These are phyloP conservation scores for Diospyros kaki DNA, from an alignment of 148 eudicot species.

Conservation along the genomic window DNA sequence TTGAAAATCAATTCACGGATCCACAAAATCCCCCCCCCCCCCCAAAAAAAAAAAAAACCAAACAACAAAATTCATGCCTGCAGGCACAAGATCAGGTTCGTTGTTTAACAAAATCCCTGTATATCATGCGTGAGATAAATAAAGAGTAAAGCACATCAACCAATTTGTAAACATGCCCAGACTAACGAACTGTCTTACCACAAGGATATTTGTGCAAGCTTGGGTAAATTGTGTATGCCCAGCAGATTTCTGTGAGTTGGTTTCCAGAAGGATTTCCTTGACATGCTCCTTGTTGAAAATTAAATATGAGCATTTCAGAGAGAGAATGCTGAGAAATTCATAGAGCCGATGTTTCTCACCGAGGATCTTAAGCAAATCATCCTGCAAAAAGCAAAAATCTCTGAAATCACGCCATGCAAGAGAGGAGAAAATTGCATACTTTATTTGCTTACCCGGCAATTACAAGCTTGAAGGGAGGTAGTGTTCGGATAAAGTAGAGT, in stretches of 20 bases:
- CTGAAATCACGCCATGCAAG: not conserved
- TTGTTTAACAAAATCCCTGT: constrained; percentile 5
- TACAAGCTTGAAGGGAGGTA: constrained; percentile 50
- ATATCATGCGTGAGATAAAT: not conserved
- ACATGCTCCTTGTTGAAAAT: constrained; percentile 92
- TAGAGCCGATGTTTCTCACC: constrained; percentile 74
- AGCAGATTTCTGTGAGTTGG: constrained; percentile 54
- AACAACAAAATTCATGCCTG: not conserved
- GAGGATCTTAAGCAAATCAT: constrained; percentile 71
- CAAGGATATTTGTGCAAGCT: constrained; percentile 90
- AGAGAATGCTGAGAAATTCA: constrained; percentile 73
- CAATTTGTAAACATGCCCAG: not conserved
- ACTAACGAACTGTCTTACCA: constrained; percentile 49
- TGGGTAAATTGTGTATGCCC: constrained; percentile 45
- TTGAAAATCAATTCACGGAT: not conserved
- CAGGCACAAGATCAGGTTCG: not conserved
- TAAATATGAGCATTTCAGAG: constrained; percentile 80
- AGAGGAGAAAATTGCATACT: not conserved
- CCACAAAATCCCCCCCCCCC: no score
- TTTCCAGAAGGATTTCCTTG: constrained; percentile 68
- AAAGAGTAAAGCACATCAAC: not conserved
- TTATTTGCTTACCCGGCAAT: constrained; percentile 51
- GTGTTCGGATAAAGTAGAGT: constrained; percentile 66
- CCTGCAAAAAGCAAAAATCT: constrained; percentile 41
- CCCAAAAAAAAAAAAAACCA: no score